phyloP scores from a whole-genome alignment of 2,329 filamentous ascomycete species.

The Fusarium cyanostomum region DNA sequence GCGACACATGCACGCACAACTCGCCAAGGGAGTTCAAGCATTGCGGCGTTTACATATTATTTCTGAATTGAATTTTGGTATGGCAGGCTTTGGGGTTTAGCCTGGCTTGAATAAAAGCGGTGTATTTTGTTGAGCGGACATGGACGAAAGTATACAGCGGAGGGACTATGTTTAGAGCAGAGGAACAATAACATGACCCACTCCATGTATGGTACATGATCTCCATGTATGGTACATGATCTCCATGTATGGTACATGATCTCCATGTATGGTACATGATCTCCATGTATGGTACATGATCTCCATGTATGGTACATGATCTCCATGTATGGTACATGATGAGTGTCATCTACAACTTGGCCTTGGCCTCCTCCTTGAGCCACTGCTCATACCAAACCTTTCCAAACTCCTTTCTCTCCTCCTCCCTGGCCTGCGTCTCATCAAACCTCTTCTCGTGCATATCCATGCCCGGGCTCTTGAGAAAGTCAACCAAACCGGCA shows the following conservation, averaged over 20 bases:
- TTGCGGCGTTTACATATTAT: slow-evolving; percentile 35
- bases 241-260: too few relatives aligned
- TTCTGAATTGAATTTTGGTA: slow-evolving; percentile 6
- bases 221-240: too few relatives aligned
- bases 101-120: slow-evolving; percentile 6
- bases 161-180: background rate
- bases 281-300: too few relatives aligned
- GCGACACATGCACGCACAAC: slow-evolving; percentile 4
- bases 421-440: slow-evolving; percentile 51
- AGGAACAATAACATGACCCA: slow-evolving; percentile 2
- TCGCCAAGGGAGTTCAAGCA: slow-evolving; percentile 31
- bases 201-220: too few relatives aligned
- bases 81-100: background rate
- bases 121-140: background rate
- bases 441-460: slow-evolving; percentile 60
- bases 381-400: slow-evolving; percentile 61
- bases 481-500: slow-evolving; percentile 67
- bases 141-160: background rate
- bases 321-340: too few relatives aligned
- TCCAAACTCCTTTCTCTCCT: slow-evolving; percentile 55
- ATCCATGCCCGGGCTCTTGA: slow-evolving; percentile 63
- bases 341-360: slow-evolving; percentile 48
- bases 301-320: too few relatives aligned
- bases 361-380: slow-evolving; percentile 52
- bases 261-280: too few relatives aligned